These are phyloP conservation scores for Hibiscus syriacus DNA, from an alignment of 345 rosid species.

Conservation along the genomic window DNA sequence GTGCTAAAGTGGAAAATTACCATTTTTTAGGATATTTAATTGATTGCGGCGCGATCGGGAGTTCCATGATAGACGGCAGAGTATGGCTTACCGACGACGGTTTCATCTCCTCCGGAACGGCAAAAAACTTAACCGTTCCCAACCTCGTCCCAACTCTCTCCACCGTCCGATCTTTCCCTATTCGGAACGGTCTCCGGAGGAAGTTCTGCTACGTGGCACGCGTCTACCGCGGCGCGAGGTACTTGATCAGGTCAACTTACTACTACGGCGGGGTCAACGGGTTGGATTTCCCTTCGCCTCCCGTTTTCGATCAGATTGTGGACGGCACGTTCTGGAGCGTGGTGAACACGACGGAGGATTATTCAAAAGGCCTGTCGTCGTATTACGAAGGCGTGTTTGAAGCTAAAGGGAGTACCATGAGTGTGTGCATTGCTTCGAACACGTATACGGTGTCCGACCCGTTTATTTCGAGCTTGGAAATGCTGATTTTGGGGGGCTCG, in stretches of 20 bases:
- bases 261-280: slow-evolving; percentile 83
- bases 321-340: slow-evolving; percentile 80
- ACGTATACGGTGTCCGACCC: slow-evolving; percentile 69
- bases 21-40: slow-evolving; percentile 42
- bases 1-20: background rate
- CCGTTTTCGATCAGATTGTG: slow-evolving; percentile 85
- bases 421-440: slow-evolving; percentile 65
- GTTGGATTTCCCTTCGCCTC: slow-evolving; percentile 33
- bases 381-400: slow-evolving; percentile 75
- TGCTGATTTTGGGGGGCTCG: slow-evolving; percentile 47
- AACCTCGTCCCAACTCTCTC: slow-evolving; percentile 29
- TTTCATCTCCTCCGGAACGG: slow-evolving; percentile 39
- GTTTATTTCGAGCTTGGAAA: slow-evolving; percentile 81
- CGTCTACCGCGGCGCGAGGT: slow-evolving; percentile 50
- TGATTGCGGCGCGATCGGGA: slow-evolving; percentile 52
- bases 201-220: slow-evolving; percentile 63
- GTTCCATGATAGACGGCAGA: slow-evolving; percentile 34
- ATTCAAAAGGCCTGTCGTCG: slow-evolving; percentile 37
- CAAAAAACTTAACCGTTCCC: slow-evolving; percentile 31
- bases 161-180: slow-evolving; percentile 83
- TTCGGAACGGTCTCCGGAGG: slow-evolving; percentile 21
- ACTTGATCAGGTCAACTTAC: slow-evolving; percentile 66
- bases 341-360: slow-evolving; percentile 74
- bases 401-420: slow-evolving; percentile 66
- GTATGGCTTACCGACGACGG: slow-evolving; percentile 54